These are phyloP conservation scores for Angomonas deanei DNA, from an alignment of 208 protist genomes.

Conservation along the genomic window DNA sequence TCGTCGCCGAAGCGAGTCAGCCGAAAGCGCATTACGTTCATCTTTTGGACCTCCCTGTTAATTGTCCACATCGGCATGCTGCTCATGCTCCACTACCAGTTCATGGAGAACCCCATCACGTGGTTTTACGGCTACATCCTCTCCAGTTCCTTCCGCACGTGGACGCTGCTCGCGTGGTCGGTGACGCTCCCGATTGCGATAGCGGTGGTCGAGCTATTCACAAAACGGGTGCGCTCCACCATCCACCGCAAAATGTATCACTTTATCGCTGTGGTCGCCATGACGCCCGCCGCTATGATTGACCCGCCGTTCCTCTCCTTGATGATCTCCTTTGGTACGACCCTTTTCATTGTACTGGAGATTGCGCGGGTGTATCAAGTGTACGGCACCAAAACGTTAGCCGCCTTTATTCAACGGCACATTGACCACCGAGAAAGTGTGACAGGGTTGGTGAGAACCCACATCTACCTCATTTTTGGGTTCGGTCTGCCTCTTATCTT, in stretches of 20 bases:
- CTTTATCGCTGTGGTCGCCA: conserved; percentile 72
- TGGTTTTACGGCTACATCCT: conserved; percentile 72
- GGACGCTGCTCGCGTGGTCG: conserved; percentile 50
- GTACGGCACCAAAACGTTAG: conserved; percentile 41
- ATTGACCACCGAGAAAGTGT: conserved; percentile 74
- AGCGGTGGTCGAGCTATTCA: conserved; percentile 39
- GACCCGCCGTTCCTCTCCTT: conserved; percentile 82
- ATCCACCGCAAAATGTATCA: conserved; percentile 87
- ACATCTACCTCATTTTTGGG: conserved; percentile 86
- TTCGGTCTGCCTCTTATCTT: conserved; percentile 68
- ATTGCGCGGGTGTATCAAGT: conserved; percentile 61
- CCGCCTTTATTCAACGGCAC: conserved; percentile 49
- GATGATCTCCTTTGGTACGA: conserved; percentile 59
- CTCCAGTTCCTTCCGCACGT: conserved; percentile 49
- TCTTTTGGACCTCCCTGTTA: conserved; percentile 52
- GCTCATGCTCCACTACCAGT: conserved; percentile 44
- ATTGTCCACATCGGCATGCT: conserved; percentile 20
- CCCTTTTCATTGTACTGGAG: conserved; percentile 51
- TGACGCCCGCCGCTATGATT: conserved; percentile 71
- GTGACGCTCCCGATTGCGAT: conserved; percentile 48
- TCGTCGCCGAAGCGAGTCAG: conserved; percentile 54
- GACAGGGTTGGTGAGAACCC: conserved; percentile 67
- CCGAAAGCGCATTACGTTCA: conserved; percentile 49
- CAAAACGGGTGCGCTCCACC: conserved; percentile 32
- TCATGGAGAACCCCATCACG: conserved; percentile 41